Evolutionary conservation across 2,329 filamentous ascomycete species (phyloP).

Genomic region (Scedosporium apiospermum): DNA sequence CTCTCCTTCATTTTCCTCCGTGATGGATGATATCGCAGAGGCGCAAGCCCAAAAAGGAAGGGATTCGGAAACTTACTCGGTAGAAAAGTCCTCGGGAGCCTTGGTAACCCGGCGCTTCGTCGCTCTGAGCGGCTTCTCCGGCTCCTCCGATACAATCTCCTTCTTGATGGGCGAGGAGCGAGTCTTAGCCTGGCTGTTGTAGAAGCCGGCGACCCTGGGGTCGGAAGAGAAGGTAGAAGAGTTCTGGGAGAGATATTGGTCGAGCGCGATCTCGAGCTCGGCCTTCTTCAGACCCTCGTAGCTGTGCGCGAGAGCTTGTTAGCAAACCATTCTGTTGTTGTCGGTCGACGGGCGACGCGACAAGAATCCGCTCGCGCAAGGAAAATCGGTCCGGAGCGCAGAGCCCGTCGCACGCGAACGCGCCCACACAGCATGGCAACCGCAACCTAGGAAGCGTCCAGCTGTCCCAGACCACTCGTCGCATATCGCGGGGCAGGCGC

Average conservation of each 20-base stretch:
- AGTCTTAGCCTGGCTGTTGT: conserved; percentile 53
- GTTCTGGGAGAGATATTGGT: conserved; percentile 64
- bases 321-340: neutral
- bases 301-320: conserved; percentile 29
- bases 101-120: conserved; percentile 36
- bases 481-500: neutral
- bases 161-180: conserved; percentile 53
- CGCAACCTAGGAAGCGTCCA: neutral
- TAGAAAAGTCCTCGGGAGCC: conserved; percentile 30
- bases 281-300: conserved; percentile 64
- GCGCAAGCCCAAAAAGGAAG: neutral
- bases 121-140: conserved; percentile 17
- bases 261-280: conserved; percentile 68
- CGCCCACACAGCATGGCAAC: neutral
- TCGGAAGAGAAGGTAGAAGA: conserved; percentile 54
- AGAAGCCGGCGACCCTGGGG: conserved; percentile 58
- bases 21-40: neutral
- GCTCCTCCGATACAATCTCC: conserved; percentile 31
- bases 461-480: neutral
- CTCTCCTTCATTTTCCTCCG: neutral
- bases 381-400: no score
- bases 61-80: conserved; percentile 28
- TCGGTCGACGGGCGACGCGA: no score
- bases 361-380: no score
- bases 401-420: neutral